Conservation (phyloP, 495 filamentous ascomycete genomes). For the Neurospora sp. region DNA sequence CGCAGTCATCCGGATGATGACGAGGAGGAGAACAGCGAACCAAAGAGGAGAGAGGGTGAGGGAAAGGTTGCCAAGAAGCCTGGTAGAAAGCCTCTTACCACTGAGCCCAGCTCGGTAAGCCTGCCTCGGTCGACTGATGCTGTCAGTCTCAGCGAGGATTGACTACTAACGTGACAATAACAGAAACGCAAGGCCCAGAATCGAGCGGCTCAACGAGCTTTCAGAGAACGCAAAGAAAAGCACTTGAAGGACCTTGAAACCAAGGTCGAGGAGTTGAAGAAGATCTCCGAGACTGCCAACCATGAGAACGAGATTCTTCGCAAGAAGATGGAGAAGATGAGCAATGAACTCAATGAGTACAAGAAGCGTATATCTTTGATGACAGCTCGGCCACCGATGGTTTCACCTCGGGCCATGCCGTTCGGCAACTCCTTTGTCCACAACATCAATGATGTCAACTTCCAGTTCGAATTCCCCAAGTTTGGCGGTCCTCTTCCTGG, state of each 20-base stretch:
- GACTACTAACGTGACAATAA: conserved; percentile 31
- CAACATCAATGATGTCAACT: conserved; percentile 62
- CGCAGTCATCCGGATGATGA: conserved; percentile 68
- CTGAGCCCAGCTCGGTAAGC: conserved; percentile 90
- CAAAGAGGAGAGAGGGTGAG: conserved; percentile 72
- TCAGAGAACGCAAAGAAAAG: conserved; percentile 96
- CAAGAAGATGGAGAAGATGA: conserved; percentile 77
- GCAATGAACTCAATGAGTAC: conserved; percentile 79
- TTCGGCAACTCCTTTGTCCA: conserved; percentile 44
- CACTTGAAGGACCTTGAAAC: conserved; percentile 93
- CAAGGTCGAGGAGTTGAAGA: conserved; percentile 88
- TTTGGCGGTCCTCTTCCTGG: conserved; percentile 64
- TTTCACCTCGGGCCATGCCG: conserved; percentile 11
- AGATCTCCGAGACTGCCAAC: conserved; percentile 69
- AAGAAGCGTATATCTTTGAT: conserved; percentile 68
- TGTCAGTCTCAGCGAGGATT: not conserved
- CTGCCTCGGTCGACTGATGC: not conserved
- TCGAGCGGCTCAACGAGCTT: conserved; percentile 89
- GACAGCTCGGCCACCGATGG: conserved; percentile 19
- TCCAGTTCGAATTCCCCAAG: conserved; percentile 86
- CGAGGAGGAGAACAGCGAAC: conserved; percentile 48
- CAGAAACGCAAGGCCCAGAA: conserved; percentile 99
- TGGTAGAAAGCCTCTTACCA: conserved; percentile 88
- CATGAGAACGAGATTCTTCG: conserved; percentile 80
- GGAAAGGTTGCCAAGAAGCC: conserved; percentile 83